Percentiles rank a stretch among this genome's conserved stretches.
Evolutionary conservation across 1,284 basidiomycete species (phyloP).

Genomic region (Anthracocystis panici-leucophaei): DNA sequence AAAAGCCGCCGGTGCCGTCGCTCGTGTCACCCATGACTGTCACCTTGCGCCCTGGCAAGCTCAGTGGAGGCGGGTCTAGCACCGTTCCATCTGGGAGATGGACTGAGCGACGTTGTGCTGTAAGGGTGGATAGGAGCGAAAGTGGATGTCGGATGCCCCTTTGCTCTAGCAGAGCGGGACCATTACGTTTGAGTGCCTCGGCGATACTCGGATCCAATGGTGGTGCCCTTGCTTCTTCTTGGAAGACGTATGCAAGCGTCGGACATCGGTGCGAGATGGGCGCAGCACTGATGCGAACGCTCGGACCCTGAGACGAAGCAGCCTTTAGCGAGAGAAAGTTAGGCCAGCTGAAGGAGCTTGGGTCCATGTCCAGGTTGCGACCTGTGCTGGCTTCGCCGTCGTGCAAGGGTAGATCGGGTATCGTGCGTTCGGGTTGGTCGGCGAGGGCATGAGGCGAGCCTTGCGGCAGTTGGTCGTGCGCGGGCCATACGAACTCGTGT

Average conservation of each 20-base stretch:
- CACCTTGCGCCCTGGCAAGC: conserved; percentile 62
- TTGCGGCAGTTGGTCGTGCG: conserved; percentile 8
- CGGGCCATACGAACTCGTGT: conserved; percentile 65
- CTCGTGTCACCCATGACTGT: conserved; percentile 66
- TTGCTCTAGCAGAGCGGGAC: conserved; percentile 44
- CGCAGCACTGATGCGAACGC: conserved; percentile 61
- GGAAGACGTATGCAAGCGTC: conserved; percentile 63
- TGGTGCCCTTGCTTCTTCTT: conserved; percentile 51
- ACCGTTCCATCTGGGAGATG: conserved; percentile 61
- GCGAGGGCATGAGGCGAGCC: conserved; percentile 20
- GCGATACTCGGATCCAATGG: conserved; percentile 43
- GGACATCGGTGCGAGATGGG: conserved; percentile 67
- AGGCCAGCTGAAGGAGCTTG: conserved; percentile 55
- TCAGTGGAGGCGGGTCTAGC: conserved; percentile 58
- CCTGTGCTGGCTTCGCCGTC: conserved; percentile 58
- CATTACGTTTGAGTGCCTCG: conserved; percentile 58
- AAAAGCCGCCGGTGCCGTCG: conserved; percentile 60
- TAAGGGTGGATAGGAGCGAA: conserved; percentile 51
- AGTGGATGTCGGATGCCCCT: conserved; percentile 63
- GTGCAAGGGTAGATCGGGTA: conserved; percentile 60
- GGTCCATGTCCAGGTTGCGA: conserved; percentile 55
- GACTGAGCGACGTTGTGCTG: conserved; percentile 46
- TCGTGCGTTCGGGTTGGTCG: conserved; percentile 27
- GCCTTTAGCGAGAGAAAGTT: conserved; percentile 48
- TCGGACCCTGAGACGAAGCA: conserved; percentile 22